Evolutionary conservation across 2,329 filamentous ascomycete genomes (phyloP), one percentile per base, ranked within the genome.

Genomic region (Trichoderma gracile): DNA sequence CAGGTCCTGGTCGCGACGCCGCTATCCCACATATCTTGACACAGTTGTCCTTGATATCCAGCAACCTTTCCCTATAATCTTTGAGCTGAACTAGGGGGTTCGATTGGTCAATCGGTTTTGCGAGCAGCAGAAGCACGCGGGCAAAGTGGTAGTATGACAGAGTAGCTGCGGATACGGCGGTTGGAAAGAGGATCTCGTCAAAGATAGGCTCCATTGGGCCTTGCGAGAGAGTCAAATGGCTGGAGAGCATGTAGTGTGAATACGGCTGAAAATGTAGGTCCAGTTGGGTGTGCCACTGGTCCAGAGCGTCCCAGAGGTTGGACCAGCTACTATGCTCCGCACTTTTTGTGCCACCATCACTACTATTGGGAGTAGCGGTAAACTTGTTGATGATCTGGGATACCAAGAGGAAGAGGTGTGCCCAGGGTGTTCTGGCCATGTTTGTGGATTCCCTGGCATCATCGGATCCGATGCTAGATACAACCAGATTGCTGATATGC

Each of bases 181-280:
- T 43, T 45, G 57, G 33, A 9, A 60, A 60, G 21, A 60, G 46
- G 3, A 60, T 52, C 12, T 52, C 46, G 15, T 60, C 57, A 1
- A 60, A 60, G 2, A 60, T 46, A 7, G 57, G 57, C 57, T 60
- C 57, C 5, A 43, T 15, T 1, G 23, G 57, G 12, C 57, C 46
- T 33, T 60, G 57, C 43, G 57, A 50, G 7, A 60, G 57, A 21
- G 46, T 60, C 12, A 52, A 8, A 30, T 60, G 57, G 17, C 46
- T 60, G 12, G 57, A 60, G 30, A 60, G 57, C 57, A 19, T 30
- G 23, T 60, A 60, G 25, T 60, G 46, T 12, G 57, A 52, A 30
- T 60, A 60, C 10, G 57, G 57, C 23, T 60, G 33, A 21, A 60
- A 60, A 3, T 42, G 25, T 7, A 40, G 5, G 12, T 21, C 23